These are phyloP conservation scores for Amauroascus niger DNA, from an alignment of 2,329 filamentous ascomycete species.

Conservation along the genomic window DNA sequence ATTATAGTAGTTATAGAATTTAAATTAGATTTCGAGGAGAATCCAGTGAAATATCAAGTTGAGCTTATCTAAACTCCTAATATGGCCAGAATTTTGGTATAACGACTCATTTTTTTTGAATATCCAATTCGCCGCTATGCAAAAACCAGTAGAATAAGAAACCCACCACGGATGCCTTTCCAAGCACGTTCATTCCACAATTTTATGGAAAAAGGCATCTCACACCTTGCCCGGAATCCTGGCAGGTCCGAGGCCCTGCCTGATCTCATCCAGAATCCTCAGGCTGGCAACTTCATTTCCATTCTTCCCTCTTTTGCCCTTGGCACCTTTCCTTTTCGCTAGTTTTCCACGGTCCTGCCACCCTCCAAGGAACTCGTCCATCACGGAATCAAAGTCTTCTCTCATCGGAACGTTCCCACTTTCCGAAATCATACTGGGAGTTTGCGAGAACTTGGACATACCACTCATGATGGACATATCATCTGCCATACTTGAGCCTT, in stretches of 20 bases:
- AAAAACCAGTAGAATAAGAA: neutral
- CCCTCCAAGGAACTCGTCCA: conserved; percentile 82
- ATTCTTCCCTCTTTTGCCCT: conserved; percentile 61
- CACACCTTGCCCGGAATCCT: conserved; percentile 43
- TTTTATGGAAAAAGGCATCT: neutral
- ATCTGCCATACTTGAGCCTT: conserved; percentile 24
- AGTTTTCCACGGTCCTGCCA: conserved; percentile 38
- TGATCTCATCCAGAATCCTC: conserved; percentile 82
- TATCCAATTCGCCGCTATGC: conserved; percentile 4
- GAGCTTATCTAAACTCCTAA: neutral
- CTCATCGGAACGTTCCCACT: conserved; percentile 49
- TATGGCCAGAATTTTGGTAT: neutral
- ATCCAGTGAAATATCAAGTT: neutral
- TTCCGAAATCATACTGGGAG: conserved; percentile 43
- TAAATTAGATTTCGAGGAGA: neutral
- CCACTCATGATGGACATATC: conserved; percentile 42
- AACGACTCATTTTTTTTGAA: neutral
- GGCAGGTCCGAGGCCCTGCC: conserved; percentile 68
- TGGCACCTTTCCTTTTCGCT: conserved; percentile 36
- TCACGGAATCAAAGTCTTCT: conserved; percentile 74
- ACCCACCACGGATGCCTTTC: too few relatives aligned
- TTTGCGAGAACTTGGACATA: conserved; percentile 49
- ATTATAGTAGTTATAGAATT: neutral
- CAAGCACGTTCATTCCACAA: neutral
- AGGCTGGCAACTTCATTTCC: conserved; percentile 71